Conservation (phyloP, 495 filamentous ascomycete species). For the Echria macrotheca region DNA sequence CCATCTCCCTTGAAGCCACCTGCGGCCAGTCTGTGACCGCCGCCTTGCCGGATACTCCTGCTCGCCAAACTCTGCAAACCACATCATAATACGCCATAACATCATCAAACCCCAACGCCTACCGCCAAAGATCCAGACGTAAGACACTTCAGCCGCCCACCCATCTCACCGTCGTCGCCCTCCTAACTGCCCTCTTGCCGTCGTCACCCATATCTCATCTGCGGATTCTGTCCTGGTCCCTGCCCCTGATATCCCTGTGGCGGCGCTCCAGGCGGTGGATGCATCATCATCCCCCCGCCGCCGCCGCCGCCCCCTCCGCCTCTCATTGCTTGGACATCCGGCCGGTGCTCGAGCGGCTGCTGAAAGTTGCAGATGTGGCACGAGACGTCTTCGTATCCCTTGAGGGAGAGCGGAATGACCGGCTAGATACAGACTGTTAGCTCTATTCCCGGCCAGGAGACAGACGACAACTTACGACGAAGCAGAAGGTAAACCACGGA, state of each 20-base stretch:
- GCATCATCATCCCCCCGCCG: conserved; percentile 38
- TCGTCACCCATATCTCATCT: conserved; percentile 33
- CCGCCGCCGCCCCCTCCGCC: conserved; percentile 38
- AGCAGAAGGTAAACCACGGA: conserved; percentile 57
- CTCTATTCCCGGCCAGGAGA: too few relatives aligned
- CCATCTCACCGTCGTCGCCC: too few relatives aligned
- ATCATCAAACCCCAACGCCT: too few relatives aligned
- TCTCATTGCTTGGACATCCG: conserved; percentile 43
- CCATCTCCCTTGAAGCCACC: too few relatives aligned
- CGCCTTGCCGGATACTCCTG: too few relatives aligned
- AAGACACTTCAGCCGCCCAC: too few relatives aligned
- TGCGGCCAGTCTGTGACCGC: too few relatives aligned
- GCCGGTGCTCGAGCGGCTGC: conserved; percentile 49
- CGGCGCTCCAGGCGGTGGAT: conserved; percentile 20
- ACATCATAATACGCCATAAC: too few relatives aligned
- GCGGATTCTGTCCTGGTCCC: conserved; percentile 18
- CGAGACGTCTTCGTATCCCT: conserved; percentile 49
- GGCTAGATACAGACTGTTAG: conserved; percentile 32
- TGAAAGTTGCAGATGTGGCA: conserved; percentile 52
- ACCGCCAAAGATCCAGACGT: too few relatives aligned
- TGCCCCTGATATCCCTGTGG: not conserved
- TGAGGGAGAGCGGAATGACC: conserved; percentile 49
- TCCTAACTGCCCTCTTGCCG: not conserved
- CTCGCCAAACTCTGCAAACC: too few relatives aligned
- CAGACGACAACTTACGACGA: conserved; percentile 37